A percentile compares a stretch with the other conserved stretches of the same genome.
These are phyloP conservation scores for Cordyceps javanica DNA, from an alignment of 2,329 filamentous ascomycete species.

Conservation along the genomic window DNA sequence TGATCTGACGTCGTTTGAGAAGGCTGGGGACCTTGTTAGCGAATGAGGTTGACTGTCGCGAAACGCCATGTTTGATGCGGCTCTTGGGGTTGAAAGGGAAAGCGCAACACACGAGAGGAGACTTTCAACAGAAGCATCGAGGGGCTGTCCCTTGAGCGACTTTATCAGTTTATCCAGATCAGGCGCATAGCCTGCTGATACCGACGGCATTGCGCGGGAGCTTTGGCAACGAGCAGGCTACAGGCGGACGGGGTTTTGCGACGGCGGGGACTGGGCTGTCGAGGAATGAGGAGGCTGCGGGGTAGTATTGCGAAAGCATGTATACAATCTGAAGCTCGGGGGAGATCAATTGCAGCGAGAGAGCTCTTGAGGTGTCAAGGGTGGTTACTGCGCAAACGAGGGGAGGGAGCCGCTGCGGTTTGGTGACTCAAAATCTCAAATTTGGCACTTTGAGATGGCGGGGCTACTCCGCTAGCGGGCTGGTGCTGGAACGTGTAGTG, in stretches of 20 bases:
- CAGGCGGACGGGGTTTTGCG: background rate
- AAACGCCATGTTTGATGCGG: background rate
- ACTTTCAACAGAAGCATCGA: slow-evolving; percentile 78
- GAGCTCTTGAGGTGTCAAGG: background rate
- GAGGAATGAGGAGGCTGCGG: background rate
- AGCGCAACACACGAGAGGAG: slow-evolving; percentile 63
- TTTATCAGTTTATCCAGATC: slow-evolving; percentile 73
- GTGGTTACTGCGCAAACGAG: background rate
- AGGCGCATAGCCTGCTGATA: slow-evolving; percentile 48
- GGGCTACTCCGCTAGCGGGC: background rate
- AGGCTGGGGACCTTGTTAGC: slow-evolving; percentile 49
- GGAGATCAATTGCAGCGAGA: background rate
- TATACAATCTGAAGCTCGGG: background rate
- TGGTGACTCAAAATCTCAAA: slow-evolving; percentile 12
- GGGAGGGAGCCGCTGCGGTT: background rate
- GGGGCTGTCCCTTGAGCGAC: slow-evolving; percentile 65
- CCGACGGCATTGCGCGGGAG: slow-evolving; percentile 27
- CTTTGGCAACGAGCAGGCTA: background rate
- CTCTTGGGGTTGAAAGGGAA: background rate
- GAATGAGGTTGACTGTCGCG: background rate
- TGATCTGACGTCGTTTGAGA: slow-evolving; percentile 85
- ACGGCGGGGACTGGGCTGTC: background rate
- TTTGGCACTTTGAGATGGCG: slow-evolving; percentile 5
- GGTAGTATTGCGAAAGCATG: background rate
- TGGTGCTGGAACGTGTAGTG: background rate